Percentiles rank a stretch among this genome's conserved stretches.
Evolutionary conservation across 805 yeast genomes (phyloP).

Genomic region (Alloascoidea hylecoeti): DNA sequence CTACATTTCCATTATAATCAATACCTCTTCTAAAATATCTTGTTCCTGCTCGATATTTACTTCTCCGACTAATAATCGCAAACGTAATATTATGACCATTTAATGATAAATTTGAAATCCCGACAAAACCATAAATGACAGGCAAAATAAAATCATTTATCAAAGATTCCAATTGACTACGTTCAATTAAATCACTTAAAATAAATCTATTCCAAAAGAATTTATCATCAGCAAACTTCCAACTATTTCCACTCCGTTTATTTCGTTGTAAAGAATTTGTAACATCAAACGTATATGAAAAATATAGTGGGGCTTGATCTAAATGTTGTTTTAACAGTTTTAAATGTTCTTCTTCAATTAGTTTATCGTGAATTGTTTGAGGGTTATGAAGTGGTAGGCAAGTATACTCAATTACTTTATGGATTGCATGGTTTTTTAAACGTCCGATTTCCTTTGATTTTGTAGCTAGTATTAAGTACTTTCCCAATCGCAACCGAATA

Average conservation of each 20-base stretch:
- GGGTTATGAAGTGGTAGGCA: slow-evolving; percentile 31
- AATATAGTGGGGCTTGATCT: slow-evolving; percentile 42
- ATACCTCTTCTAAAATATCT: slow-evolving; percentile 78
- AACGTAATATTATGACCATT: slow-evolving; percentile 38
- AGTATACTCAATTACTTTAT: slow-evolving; percentile 33
- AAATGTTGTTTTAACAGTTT: slow-evolving; percentile 46
- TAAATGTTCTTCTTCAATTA: slow-evolving; percentile 18
- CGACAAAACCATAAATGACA: slow-evolving; percentile 61
- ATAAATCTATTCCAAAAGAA: slow-evolving; percentile 69
- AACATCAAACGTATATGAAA: slow-evolving; percentile 51
- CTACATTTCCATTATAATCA: slow-evolving; percentile 55
- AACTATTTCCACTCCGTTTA: background rate
- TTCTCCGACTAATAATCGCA: slow-evolving; percentile 50
- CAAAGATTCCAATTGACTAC: slow-evolving; percentile 16
- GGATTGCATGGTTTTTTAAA: slow-evolving; percentile 39
- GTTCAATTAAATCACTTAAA: slow-evolving; percentile 24
- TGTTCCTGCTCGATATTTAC: slow-evolving; percentile 64
- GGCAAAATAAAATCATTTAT: slow-evolving; percentile 43
- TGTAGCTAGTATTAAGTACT: slow-evolving; percentile 60
- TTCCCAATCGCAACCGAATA: slow-evolving; percentile 49
- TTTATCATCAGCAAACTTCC: slow-evolving; percentile 31
- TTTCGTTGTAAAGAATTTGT: slow-evolving; percentile 49
- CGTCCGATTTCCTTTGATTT: slow-evolving; percentile 52
- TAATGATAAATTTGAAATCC: slow-evolving; percentile 29
- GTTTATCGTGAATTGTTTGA: background rate